Evolutionary conservation across 208 protist genomes (phyloP), one percentile per base, ranked within the genome.

Genomic region (Trypanosoma melophagium): DNA sequence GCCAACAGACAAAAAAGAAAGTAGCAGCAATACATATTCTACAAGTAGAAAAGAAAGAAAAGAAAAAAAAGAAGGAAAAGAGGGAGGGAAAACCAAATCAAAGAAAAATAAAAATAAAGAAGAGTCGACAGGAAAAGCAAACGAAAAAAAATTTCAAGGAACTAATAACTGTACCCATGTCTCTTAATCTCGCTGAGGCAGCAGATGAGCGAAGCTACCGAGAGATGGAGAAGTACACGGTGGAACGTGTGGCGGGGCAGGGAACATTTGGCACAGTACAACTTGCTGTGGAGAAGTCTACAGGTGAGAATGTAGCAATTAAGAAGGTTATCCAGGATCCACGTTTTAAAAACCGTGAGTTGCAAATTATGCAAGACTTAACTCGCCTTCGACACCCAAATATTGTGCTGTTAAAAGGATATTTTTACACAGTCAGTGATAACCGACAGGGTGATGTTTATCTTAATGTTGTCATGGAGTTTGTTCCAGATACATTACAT

Each of bases 381-480:
- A 74, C 84, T 12, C 67, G 71, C 62, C 85, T 97, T 13, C 86
- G 91, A 69, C 96, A 98, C 69, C 90, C 92, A 19, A 98, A 98
- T 81, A 94, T 98, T 70, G 89, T 98, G 21, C 84, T 93, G 65
- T 80, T 99, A 24, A 80, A 94, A 54, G 97, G 98, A 75, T 98
- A 87, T 77, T 99, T 99, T 81, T 99, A 98, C 76, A 96, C 96
- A 13, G 80, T 81, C 35, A 85, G 88, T 19, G 92, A 96, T 25
- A 96, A 98, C 83, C 81, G 71, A 38, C 73, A 97, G 72, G 93
- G 97, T 41, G 98, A 99, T 69, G 79, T 99, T 12, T 99, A 99
- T 80, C 89, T 99, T 35, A 99, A 99, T 79, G 83, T 99, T n/a
- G 98, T 99, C 7, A 93, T 99, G 86, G 98, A 99, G 73, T 99